Conservation (phyloP, 2,329 filamentous ascomycete genomes). For the Xylaria sp. region DNA sequence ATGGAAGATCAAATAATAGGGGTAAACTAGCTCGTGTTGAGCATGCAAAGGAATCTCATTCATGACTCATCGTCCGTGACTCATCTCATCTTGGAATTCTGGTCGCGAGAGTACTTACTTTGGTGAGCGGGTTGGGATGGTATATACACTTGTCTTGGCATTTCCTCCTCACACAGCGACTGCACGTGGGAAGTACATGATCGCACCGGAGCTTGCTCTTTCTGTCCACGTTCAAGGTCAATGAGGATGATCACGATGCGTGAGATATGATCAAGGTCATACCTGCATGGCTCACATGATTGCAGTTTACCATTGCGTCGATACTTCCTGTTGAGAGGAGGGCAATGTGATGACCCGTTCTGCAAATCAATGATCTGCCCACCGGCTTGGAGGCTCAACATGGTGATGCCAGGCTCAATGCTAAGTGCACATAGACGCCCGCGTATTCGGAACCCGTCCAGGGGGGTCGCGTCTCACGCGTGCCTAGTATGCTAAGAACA, state of each 20-base stretch:
- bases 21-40: background rate
- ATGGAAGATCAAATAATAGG: background rate
- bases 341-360: constrained; percentile 15
- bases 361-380: constrained; percentile 30
- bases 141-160: constrained; percentile 32
- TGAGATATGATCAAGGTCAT: constrained; percentile 5
- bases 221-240: constrained; percentile 23
- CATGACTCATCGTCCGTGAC: background rate
- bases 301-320: constrained; percentile 35
- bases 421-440: too few species aligned
- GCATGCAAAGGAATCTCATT: background rate
- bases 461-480: too few species aligned
- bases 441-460: too few species aligned
- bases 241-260: constrained; percentile 14
- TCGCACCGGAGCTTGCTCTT: constrained; percentile 35
- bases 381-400: constrained; percentile 24
- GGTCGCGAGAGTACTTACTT: constrained; percentile 18
- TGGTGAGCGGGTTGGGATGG: constrained; percentile 32
- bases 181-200: constrained; percentile 33
- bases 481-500: too few species aligned
- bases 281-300: constrained; percentile 32
- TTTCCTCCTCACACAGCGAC: constrained; percentile 31
- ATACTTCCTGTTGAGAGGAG: constrained; percentile 29
- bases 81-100: background rate
- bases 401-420: background rate